phyloP scores from a whole-genome alignment of 306 rosid genomes.

The Lupinus albus region DNA sequence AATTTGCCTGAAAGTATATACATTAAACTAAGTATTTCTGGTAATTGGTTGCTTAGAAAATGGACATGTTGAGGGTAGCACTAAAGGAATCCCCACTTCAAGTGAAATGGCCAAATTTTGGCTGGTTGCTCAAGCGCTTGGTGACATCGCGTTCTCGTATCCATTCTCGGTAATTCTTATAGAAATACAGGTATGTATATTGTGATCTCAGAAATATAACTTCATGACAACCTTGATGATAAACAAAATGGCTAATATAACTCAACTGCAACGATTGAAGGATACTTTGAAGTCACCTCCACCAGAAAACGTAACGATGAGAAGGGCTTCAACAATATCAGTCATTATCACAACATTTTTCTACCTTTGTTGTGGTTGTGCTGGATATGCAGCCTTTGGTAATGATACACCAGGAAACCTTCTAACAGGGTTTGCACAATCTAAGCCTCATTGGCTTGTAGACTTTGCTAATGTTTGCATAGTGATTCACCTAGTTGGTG shows the following conservation, averaged over 20 bases:
- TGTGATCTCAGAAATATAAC: slow-evolving; percentile 7
- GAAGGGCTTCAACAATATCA: slow-evolving; percentile 63
- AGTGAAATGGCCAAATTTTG: slow-evolving; percentile 57
- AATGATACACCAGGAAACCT: slow-evolving; percentile 70
- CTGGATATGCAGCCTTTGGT: slow-evolving; percentile 88
- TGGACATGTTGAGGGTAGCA: slow-evolving; percentile 60
- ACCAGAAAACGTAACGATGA: slow-evolving; percentile 65
- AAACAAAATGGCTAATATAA: slow-evolving; percentile 14
- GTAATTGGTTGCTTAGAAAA: slow-evolving; percentile 56
- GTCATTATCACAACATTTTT: slow-evolving; percentile 57
- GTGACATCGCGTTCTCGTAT: slow-evolving; percentile 87
- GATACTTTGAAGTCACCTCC: slow-evolving; percentile 92
- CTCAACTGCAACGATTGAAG: slow-evolving; percentile 47
- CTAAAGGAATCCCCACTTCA: slow-evolving; percentile 52
- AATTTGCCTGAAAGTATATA: slow-evolving; percentile 21
- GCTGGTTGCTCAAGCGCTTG: slow-evolving; percentile 78
- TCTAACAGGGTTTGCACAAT: slow-evolving; percentile 59
- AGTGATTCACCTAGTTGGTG: slow-evolving; percentile 81
- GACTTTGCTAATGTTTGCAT: slow-evolving; percentile 72
- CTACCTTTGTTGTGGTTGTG: slow-evolving; percentile 69
- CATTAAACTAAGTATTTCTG: slow-evolving; percentile 12
- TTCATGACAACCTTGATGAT: slow-evolving; percentile 2
- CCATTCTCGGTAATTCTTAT: slow-evolving; percentile 86
- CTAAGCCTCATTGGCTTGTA: slow-evolving; percentile 63
- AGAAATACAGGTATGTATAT: slow-evolving; percentile 71